Conservation (phyloP, 108 stramenopile genomes). For the Mediolabrus comicus region DNA sequence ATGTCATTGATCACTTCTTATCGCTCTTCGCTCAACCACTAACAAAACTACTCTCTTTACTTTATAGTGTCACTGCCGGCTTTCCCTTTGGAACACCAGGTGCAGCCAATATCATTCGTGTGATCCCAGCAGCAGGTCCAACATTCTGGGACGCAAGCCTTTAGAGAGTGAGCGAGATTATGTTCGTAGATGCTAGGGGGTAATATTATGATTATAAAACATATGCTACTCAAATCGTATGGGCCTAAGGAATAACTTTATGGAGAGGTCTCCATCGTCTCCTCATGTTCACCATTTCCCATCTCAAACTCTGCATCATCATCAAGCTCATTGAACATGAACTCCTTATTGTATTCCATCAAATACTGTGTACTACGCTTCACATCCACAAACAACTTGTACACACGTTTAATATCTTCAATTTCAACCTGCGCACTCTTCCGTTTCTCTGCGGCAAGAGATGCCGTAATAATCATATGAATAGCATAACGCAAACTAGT, state of each 20-base stretch:
- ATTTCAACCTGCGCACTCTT: constrained; percentile 89
- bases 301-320: constrained; percentile 47
- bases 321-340: constrained; percentile 88
- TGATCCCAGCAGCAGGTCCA: neutral
- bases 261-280: constrained; percentile 30
- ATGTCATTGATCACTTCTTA: too few relatives aligned
- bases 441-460: constrained; percentile 84
- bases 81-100: neutral
- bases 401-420: constrained; percentile 87
- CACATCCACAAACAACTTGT: constrained; percentile 95
- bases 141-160: neutral
- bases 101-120: neutral
- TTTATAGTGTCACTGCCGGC: neutral
- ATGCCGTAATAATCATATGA: constrained; percentile 96
- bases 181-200: neutral
- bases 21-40: too few relatives aligned
- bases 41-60: neutral
- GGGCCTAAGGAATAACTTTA: neutral
- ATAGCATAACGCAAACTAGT: constrained; percentile 98
- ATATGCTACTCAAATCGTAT: neutral
- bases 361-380: constrained; percentile 97
- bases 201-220: neutral
- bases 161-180: neutral
- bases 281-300: constrained; percentile 9
- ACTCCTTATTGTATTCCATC: constrained; percentile 98